Conservation (phyloP, 2,329 filamentous ascomycete species). For the Aspergillus novofumigatus region DNA sequence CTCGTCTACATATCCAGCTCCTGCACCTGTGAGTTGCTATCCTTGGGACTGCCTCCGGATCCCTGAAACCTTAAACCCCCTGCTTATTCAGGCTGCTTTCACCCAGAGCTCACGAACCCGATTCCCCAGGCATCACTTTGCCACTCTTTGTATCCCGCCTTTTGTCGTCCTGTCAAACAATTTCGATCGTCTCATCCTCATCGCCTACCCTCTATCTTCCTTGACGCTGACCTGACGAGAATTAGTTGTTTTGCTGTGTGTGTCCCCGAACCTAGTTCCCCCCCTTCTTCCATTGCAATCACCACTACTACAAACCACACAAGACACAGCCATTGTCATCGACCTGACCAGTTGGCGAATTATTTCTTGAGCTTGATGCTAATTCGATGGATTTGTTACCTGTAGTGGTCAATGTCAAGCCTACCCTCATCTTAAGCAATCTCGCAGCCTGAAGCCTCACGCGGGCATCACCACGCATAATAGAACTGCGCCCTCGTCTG, state of each 20-base stretch:
- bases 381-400: slow-evolving; percentile 3
- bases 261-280: not conserved
- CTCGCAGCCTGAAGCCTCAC: not conserved
- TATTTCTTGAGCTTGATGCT: not conserved
- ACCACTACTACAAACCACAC: not conserved
- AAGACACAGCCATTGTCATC: not conserved
- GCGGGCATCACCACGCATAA: not conserved
- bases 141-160: slow-evolving; percentile 7
- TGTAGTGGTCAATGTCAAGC: slow-evolving; percentile 8
- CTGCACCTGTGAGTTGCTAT: slow-evolving; percentile 6
- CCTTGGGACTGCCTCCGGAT: slow-evolving; percentile 8
- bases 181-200: slow-evolving; percentile 1
- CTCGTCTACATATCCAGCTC: not conserved
- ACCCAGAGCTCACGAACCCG: slow-evolving; percentile 2
- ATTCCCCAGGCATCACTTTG: slow-evolving; percentile 16
- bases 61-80: slow-evolving; percentile 11
- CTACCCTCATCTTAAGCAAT: slow-evolving; percentile 1
- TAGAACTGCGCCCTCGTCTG: not conserved
- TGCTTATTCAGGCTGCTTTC: slow-evolving; percentile 15
- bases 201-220: not conserved
- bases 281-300: not conserved
- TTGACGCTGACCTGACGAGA: not conserved
- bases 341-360: not conserved
- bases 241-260: not conserved
- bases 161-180: not conserved